Percentiles rank a stretch among this genome's conserved stretches.
These are phyloP conservation scores for Xylariaceae sp. DNA, from an alignment of 2,329 filamentous ascomycete species.

Conservation along the genomic window DNA sequence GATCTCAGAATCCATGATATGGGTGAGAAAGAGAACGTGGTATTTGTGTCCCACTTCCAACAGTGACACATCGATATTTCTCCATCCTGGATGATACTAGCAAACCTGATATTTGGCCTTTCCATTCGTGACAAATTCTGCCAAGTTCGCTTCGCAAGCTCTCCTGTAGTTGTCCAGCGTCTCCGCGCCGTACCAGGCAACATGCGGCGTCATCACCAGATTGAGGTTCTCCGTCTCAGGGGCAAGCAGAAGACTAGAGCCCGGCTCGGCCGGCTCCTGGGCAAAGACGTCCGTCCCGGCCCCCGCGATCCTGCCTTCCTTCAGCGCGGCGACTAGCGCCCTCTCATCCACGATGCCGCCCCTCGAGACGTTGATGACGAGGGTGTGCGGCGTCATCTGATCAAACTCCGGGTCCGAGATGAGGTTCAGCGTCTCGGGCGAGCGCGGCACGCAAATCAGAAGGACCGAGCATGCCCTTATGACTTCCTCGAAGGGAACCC, in stretches of 20 bases:
- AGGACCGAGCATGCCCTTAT: conserved; percentile 26
- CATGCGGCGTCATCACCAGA: conserved; percentile 28
- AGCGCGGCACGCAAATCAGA: conserved; percentile 25
- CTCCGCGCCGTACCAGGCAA: conserved; percentile 29
- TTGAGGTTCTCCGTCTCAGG: conserved; percentile 25
- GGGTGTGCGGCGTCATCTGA: conserved; percentile 21
- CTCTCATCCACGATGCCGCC: conserved; percentile 30
- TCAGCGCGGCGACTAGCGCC: conserved; percentile 25
- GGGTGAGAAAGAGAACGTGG: too few relatives aligned
- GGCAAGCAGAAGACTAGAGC: conserved; percentile 20
- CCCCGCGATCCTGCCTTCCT: conserved; percentile 26
- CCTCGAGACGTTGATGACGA: conserved; percentile 30
- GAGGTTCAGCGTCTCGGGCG: conserved; percentile 25
- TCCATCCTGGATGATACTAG: too few relatives aligned
- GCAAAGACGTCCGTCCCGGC: conserved; percentile 28
- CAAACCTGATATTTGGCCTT: conserved; percentile 21
- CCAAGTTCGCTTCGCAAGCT: conserved; percentile 23
- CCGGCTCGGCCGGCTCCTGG: conserved; percentile 24
- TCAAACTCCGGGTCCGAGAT: conserved; percentile 23
- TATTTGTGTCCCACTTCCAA: too few relatives aligned
- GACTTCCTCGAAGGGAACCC: conserved; percentile 24
- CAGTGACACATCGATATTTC: too few relatives aligned
- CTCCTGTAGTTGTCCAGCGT: conserved; percentile 24
- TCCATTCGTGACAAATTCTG: conserved; percentile 21
- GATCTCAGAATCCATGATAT: too few relatives aligned